A percentile compares a stretch with the other conserved stretches of the same genome.
These are phyloP conservation scores for Plantago ovata DNA, from an alignment of 257 asterid genomes.

Conservation along the genomic window DNA sequence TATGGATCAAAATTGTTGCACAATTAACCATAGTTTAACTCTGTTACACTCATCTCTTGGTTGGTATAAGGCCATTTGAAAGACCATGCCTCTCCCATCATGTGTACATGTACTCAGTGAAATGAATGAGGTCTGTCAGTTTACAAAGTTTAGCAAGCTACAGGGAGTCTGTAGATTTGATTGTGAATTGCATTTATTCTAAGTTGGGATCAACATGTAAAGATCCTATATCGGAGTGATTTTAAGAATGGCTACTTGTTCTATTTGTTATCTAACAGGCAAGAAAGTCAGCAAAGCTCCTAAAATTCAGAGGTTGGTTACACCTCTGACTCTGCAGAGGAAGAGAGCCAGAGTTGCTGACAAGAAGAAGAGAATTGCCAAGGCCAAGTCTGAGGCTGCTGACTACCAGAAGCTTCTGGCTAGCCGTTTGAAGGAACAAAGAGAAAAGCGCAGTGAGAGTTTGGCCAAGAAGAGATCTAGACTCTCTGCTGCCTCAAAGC, in stretches of 20 bases:
- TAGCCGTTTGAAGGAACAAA: conserved; percentile 2
- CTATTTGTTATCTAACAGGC: background rate
- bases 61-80: no score
- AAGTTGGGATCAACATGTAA: background rate
- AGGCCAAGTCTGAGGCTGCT: conserved; percentile 7
- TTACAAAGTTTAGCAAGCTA: no score
- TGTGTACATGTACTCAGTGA: no score
- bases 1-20: no score
- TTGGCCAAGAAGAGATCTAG: conserved; percentile 9
- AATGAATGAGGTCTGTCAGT: no score
- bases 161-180: no score
- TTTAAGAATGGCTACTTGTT: background rate
- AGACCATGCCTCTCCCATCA: no score
- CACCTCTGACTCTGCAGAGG: conserved; percentile 7
- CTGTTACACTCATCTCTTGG: no score
- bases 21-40: no score
- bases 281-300: conserved; percentile 2
- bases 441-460: conserved; percentile 2
- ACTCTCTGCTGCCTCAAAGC: conserved; percentile 3
- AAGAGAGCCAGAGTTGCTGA: background rate
- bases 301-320: conserved; percentile 5
- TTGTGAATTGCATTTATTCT: no score
- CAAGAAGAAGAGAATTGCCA: conserved; percentile 8
- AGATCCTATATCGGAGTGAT: background rate
- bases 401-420: conserved; percentile 5